Evolutionary conservation across 2,329 filamentous ascomycete genomes (phyloP).

Genomic region (Claviceps humidiphila): DNA sequence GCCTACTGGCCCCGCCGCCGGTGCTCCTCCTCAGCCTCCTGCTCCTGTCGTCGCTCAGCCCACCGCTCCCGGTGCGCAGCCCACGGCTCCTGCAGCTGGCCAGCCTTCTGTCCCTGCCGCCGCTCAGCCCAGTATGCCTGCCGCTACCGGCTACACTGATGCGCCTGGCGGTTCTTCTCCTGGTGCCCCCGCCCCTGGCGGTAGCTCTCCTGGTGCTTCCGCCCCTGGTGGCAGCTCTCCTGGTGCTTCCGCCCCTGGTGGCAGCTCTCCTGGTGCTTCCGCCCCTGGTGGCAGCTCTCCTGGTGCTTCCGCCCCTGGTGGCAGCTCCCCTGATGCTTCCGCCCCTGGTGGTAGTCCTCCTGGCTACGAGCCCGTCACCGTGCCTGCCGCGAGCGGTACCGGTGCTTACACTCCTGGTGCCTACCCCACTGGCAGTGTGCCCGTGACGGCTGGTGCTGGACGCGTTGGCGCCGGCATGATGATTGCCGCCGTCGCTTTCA

Average conservation of each 20-base stretch:
- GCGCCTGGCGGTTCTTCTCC: background rate
- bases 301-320: background rate
- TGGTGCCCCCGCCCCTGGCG: background rate
- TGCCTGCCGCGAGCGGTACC: slow-evolving; percentile 18
- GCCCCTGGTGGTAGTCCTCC: background rate
- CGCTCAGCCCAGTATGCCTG: background rate
- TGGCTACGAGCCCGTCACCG: background rate
- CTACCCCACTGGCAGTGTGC: slow-evolving; percentile 17
- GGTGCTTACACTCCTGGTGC: slow-evolving; percentile 20
- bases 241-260: background rate
- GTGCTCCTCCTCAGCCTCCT: slow-evolving; percentile 7
- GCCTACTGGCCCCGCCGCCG: slow-evolving; percentile 19
- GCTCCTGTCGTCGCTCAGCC: slow-evolving; percentile 4
- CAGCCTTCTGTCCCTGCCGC: background rate
- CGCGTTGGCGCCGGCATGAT: slow-evolving; percentile 30
- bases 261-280: background rate
- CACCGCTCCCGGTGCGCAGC: background rate
- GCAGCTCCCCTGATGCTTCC: background rate
- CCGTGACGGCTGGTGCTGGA: slow-evolving; percentile 26
- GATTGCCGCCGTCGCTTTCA: slow-evolving; percentile 29
- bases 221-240: background rate
- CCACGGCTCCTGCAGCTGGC: slow-evolving; percentile 1
- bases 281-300: background rate
- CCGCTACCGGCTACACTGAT: background rate
- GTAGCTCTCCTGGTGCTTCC: background rate